Evolutionary conservation across 2,329 filamentous ascomycete species (phyloP).

Genomic region (Byssothecium circinans): DNA sequence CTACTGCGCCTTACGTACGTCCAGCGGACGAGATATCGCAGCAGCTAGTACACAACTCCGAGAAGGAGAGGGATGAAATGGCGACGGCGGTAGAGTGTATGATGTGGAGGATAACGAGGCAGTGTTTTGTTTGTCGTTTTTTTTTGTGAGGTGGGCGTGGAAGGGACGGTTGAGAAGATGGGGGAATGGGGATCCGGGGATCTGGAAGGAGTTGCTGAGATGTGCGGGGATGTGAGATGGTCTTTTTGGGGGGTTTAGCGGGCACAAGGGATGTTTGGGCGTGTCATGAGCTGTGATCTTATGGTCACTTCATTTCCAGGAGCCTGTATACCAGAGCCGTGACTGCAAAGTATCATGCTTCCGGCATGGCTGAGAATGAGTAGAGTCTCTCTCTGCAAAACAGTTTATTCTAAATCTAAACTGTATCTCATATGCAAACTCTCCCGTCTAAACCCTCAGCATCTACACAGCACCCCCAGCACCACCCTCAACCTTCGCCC

Average conservation of each 20-base stretch:
- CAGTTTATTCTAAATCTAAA: too few relatives aligned
- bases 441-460: too few relatives aligned
- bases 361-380: too few relatives aligned
- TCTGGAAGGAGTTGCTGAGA: too few relatives aligned
- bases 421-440: too few relatives aligned
- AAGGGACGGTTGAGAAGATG: slow-evolving; percentile 47
- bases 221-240: not conserved
- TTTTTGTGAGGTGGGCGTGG: slow-evolving; percentile 59
- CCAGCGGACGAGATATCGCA: slow-evolving; percentile 82
- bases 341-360: too few relatives aligned
- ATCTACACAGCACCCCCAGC: slow-evolving; percentile 8
- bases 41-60: slow-evolving; percentile 51
- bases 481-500: slow-evolving; percentile 16
- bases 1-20: slow-evolving; percentile 60
- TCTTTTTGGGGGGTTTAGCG: not conserved
- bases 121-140: slow-evolving; percentile 91
- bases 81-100: slow-evolving; percentile 58
- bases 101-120: slow-evolving; percentile 60
- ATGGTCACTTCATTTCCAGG: too few relatives aligned
- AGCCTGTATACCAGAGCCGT: too few relatives aligned
- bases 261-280: not conserved
- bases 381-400: too few relatives aligned
- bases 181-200: too few relatives aligned
- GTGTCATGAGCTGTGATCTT: too few relatives aligned
- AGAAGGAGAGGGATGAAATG: slow-evolving; percentile 40